These are phyloP conservation scores for Neurospora sp. DNA, from an alignment of 495 filamentous ascomycete genomes.

Conservation along the genomic window DNA sequence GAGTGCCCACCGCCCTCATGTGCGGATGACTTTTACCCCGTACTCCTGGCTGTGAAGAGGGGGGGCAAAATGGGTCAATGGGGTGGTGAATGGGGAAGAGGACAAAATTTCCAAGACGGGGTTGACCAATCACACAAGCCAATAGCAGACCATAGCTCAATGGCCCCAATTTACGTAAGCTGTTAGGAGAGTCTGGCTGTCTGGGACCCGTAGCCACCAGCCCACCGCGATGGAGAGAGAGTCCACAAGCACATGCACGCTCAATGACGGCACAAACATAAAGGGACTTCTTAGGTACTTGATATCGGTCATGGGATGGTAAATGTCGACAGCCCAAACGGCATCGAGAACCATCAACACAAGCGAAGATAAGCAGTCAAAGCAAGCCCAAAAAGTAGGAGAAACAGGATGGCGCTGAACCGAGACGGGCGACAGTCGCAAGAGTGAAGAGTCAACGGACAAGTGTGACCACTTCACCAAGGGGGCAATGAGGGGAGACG, in stretches of 20 bases:
- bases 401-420: not conserved
- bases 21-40: not conserved
- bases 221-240: not conserved
- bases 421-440: not conserved
- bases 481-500: not conserved
- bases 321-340: not conserved
- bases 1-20: not conserved
- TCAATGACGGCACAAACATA: not conserved
- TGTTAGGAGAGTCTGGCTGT: not conserved
- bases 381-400: not conserved
- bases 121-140: not conserved
- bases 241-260: not conserved
- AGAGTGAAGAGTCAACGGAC: not conserved
- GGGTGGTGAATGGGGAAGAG: not conserved
- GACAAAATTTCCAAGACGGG: not conserved
- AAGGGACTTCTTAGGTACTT: not conserved
- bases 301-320: not conserved
- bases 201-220: not conserved
- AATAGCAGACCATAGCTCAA: not conserved
- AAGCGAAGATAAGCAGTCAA: not conserved
- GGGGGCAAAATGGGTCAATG: not conserved
- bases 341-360: not conserved
- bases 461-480: not conserved
- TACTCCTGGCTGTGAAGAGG: not conserved
- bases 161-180: not conserved